Conservation (phyloP, 225 moss, liverwort and hornwort species). For the Pseudisothecium myosuroides region DNA sequence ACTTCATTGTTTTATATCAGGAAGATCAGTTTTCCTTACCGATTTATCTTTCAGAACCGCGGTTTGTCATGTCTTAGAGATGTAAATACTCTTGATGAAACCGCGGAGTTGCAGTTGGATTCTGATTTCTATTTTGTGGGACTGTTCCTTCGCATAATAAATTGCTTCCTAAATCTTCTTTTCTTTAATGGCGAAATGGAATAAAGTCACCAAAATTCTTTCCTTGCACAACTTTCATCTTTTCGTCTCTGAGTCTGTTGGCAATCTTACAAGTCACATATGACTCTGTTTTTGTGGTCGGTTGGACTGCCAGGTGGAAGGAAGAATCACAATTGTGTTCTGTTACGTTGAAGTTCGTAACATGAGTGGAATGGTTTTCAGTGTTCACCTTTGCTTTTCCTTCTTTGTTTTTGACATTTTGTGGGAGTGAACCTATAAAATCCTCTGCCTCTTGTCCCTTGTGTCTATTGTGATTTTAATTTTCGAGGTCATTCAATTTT, state of each 20-base stretch:
- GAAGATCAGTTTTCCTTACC: too few species aligned
- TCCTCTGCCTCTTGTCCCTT: background rate
- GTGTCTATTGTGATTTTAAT: background rate
- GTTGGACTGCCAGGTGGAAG: background rate
- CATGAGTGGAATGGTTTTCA: background rate
- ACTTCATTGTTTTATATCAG: too few species aligned
- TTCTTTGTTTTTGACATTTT: background rate
- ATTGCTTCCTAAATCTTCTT: background rate
- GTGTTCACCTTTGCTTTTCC: background rate
- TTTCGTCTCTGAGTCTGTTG: background rate
- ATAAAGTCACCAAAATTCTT: background rate
- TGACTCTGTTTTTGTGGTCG: background rate
- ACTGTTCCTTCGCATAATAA: fast-evolving
- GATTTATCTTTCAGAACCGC: background rate
- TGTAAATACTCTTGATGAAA: background rate
- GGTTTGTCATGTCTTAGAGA: background rate
- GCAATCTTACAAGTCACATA: background rate
- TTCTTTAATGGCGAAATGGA: background rate
- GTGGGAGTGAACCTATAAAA: too few species aligned
- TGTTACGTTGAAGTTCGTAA: too few species aligned
- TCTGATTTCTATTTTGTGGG: background rate
- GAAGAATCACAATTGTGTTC: background rate
- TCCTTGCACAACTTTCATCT: background rate
- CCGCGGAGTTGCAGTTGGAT: background rate
- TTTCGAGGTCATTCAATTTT: background rate